Conservation (phyloP, 768 basidiomycete genomes). For the Boletellus ananiceps region DNA sequence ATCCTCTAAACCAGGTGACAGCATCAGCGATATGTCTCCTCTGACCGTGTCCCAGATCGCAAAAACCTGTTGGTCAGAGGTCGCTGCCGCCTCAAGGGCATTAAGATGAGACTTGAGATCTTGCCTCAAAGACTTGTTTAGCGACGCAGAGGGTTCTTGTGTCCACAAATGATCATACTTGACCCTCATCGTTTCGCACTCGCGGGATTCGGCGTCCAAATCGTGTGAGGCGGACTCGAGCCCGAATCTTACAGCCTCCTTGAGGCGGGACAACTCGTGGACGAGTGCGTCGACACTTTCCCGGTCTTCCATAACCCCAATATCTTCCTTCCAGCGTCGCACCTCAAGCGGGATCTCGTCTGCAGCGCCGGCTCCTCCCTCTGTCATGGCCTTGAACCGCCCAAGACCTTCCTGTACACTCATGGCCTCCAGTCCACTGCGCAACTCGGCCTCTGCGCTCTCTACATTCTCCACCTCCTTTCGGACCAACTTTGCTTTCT, state of each 20-base stretch:
- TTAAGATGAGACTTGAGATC: conserved; percentile 74
- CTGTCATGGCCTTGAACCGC: conserved; percentile 67
- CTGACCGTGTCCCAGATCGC: conserved; percentile 67
- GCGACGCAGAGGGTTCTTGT: conserved; percentile 73
- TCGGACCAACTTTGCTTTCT: conserved; percentile 93
- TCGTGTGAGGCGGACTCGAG: conserved; percentile 61
- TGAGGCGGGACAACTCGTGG: conserved; percentile 53
- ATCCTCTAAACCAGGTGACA: conserved; percentile 57
- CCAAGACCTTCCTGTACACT: conserved; percentile 69
- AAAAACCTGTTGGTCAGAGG: conserved; percentile 73
- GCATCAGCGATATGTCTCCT: conserved; percentile 58
- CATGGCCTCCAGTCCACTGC: conserved; percentile 75
- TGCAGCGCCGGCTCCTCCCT: conserved; percentile 56
- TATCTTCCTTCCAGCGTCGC: conserved; percentile 69
- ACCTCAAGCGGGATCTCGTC: conserved; percentile 71
- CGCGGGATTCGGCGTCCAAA: conserved; percentile 76
- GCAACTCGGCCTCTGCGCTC: conserved; percentile 71
- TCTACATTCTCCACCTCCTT: conserved; percentile 87
- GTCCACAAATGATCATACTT: conserved; percentile 86
- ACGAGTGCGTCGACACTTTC: conserved; percentile 66
- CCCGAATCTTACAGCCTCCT: conserved; percentile 51
- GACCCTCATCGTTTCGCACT: conserved; percentile 85
- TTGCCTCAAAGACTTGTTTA: conserved; percentile 65
- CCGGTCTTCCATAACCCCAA: conserved; percentile 60
- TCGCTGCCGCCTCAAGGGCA: conserved; percentile 70